Evolutionary conservation across 805 yeast genomes (phyloP), one percentile per base, ranked within the genome.

Genomic region (Phaffomyces antillensis): DNA sequence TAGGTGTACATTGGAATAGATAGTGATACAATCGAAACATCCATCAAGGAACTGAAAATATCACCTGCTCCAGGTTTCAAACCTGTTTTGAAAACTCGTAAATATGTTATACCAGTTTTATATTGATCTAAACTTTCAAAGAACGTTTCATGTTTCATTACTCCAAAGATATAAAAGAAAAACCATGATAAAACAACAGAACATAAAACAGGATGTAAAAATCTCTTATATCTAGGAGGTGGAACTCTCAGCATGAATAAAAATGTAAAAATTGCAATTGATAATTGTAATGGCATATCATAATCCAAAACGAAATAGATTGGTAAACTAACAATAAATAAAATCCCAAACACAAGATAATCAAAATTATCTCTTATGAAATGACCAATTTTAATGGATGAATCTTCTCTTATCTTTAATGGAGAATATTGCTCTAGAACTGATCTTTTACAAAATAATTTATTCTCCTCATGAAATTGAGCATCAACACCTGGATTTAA

Each of bases 51-150:
- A 7, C 80, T 60, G 35, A 86, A 69, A 16, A 86, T 68, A 57
- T 86, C 95, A 3, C 95, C 95, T 13, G 90, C 86, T 0, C 95
- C 95, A 1, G 95, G 93, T 75, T 78, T 73, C 18, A 62, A 58
- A 8, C 47, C 45, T 36, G 39, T 42, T 24, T 73, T 73, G 60
- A 83, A 82, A 25, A 86, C 67, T 45, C 72, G 64, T 38, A 81
- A 59, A 55, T 86, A 86, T 13, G 70, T 83, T 44, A 81, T 70
- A 0, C 90, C 90, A 0, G 91, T 85, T 51, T 79, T 77, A 65
- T 81, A 86, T 51, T 69, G 67, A 36, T 64, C 56, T 47, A 86
- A 67, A 25, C 73, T 73, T 3, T 65, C 68, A 34, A 78, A 62
- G 51, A 82, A 83, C 34, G 76, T 73, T 13, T 60, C 61, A 25